Percentiles rank a stretch among this genome's conserved stretches.
These are phyloP conservation scores for Clonostachys rhizophaga DNA, from an alignment of 2,329 filamentous ascomycete genomes.

Conservation along the genomic window DNA sequence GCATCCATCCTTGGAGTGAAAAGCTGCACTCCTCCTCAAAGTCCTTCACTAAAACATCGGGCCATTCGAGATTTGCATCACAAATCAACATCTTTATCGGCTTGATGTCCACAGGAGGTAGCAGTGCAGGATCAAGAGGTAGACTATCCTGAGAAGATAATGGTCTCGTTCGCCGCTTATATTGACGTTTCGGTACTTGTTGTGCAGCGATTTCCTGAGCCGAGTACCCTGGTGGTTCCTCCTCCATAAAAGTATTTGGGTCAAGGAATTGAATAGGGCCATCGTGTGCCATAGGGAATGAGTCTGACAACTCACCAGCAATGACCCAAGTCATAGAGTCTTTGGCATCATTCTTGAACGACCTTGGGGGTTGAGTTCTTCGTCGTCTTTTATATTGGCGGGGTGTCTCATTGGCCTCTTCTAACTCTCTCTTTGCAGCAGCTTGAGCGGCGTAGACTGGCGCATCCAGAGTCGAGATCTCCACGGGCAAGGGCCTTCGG, in stretches of 20 bases:
- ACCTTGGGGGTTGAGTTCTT: not conserved
- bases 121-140: too few species aligned
- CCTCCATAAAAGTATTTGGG: slow-evolving; percentile 32
- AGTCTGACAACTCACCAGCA: not conserved
- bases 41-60: not conserved
- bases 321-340: not conserved
- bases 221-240: slow-evolving; percentile 9
- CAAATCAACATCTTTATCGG: too few species aligned
- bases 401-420: slow-evolving; percentile 9
- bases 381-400: not conserved
- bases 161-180: not conserved
- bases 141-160: too few species aligned
- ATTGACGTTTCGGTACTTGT: not conserved
- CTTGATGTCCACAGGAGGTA: too few species aligned
- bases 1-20: slow-evolving; percentile 36
- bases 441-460: slow-evolving; percentile 41
- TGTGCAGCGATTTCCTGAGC: not conserved
- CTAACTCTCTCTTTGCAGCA: slow-evolving; percentile 20
- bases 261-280: slow-evolving; percentile 26
- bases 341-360: too few species aligned
- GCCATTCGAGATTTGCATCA: too few species aligned
- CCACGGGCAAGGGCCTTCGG: slow-evolving; percentile 20
- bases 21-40: slow-evolving; percentile 22
- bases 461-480: slow-evolving; percentile 43
- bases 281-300: not conserved